These are phyloP conservation scores for Isabelozyma rhagii DNA, from an alignment of 805 yeast species.

Conservation along the genomic window DNA sequence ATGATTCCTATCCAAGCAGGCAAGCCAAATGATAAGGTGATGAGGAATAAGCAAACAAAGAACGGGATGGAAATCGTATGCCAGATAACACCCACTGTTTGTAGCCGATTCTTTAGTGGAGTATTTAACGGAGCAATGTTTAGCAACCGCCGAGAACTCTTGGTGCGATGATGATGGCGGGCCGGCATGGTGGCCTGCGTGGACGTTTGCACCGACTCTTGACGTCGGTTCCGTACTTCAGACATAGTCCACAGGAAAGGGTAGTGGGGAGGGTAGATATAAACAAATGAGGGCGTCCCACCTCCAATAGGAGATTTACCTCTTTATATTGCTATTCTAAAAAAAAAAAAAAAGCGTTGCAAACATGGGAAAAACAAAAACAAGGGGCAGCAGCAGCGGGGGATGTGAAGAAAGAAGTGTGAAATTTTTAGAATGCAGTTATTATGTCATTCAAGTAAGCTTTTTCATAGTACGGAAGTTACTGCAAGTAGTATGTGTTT, in stretches of 20 bases:
- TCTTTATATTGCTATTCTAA: neutral
- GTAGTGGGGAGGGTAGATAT: neutral
- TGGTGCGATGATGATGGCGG: neutral
- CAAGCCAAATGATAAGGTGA: conserved; percentile 44
- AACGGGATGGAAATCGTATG: conserved; percentile 71
- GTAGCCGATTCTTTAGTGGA: conserved; percentile 56
- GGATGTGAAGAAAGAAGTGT: neutral
- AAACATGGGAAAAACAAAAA: neutral
- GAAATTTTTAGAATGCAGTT: too few species aligned
- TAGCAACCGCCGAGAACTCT: conserved; percentile 9
- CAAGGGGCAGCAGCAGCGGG: neutral
- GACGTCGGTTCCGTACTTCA: neutral
- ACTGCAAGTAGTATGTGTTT: too few species aligned
- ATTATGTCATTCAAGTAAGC: too few species aligned
- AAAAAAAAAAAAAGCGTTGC: neutral
- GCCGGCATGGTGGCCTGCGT: neutral
- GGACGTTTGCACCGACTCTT: neutral
- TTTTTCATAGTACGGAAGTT: too few species aligned
- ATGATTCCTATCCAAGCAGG: conserved; percentile 69
- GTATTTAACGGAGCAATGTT: conserved; percentile 54
- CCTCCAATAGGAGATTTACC: neutral
- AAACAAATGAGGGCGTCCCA: neutral
- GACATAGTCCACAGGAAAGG: neutral
- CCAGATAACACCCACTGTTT: conserved; percentile 68
- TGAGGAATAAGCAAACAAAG: conserved; percentile 51